These are phyloP conservation scores for Exophiala alcalophila DNA, from an alignment of 2,329 filamentous ascomycete species.

Conservation along the genomic window DNA sequence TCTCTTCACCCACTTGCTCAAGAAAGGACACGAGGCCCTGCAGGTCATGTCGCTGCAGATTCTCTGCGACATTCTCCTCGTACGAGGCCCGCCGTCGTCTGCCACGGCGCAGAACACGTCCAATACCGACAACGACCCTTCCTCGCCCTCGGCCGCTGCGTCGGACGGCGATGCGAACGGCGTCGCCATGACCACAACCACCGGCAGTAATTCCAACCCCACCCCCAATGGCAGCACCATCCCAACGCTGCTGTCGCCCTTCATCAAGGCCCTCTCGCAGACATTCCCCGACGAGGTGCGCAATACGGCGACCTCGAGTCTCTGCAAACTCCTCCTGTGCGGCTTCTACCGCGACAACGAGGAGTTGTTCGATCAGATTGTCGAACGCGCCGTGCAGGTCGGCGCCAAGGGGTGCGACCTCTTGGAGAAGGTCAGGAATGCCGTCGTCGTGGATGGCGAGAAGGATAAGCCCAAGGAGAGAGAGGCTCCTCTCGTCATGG, in stretches of 20 bases:
- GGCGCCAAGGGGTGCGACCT: constrained; percentile 46
- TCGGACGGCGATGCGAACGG: constrained; percentile 30
- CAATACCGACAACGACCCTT: background rate
- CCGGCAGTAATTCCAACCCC: constrained; percentile 1
- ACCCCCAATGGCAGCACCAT: no score
- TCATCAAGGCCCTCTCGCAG: constrained; percentile 58
- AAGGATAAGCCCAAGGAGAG: constrained; percentile 33
- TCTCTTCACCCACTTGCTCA: constrained; percentile 94
- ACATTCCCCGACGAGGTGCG: constrained; percentile 51
- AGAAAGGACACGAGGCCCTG: constrained; percentile 82
- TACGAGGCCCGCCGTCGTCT: constrained; percentile 57
- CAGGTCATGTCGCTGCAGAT: constrained; percentile 90
- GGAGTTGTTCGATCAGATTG: constrained; percentile 57
- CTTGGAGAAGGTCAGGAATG: constrained; percentile 46
- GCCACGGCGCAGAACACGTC: constrained; percentile 61
- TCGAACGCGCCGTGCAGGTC: constrained; percentile 45
- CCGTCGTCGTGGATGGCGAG: constrained; percentile 50
- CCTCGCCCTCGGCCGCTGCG: constrained; percentile 2
- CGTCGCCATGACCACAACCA: constrained; percentile 2
- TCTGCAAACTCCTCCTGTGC: constrained; percentile 51
- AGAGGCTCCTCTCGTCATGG: background rate
- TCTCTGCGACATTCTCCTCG: constrained; percentile 86
- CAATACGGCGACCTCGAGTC: constrained; percentile 48
- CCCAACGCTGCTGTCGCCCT: constrained; percentile 62
- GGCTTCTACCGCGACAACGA: constrained; percentile 30